Base-by-base conservation (phyloP, 331 rosid genomes). In the Erythrophleum ivorense region DNA sequence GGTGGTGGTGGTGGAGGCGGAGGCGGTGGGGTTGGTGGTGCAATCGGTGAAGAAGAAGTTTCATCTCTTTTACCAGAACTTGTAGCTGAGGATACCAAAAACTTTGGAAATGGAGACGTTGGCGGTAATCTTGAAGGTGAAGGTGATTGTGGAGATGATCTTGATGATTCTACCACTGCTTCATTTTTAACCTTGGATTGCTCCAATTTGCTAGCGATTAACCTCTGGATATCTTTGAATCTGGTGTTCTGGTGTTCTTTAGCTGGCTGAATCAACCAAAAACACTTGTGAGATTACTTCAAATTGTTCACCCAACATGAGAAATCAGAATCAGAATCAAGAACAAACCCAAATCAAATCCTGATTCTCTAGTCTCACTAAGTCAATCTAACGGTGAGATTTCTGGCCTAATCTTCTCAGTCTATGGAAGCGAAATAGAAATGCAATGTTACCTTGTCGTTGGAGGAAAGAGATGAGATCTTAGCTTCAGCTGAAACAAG, bases 401-500 rank as follows among this genome's bases (percentile, higher is more conserved):
- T 43, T 52, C 77, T 67, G 54, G 40, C 75, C 60, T n/a, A 72
- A 9, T 58, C 34, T 38, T 78, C 78, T n/a, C 19, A 48, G 63
- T 13, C 41, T n/a, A 10, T 38, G 16, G 45, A 59, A 49, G 8
- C 19, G 2, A 64, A 33, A 34, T 67, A 78, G 73, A 71, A 16
- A 73, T 33, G 29, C 36, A 60, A 40, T 62, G 75, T 85, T 64
- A 88, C 96, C 91, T 81, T 89, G 65, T 79, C 82, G 55, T 34
- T 78, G 76, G 21, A 12, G 21, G 70, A 43, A 76, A 50, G 67
- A 79, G 84, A 77, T 57, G 62, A 80, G 49, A 83, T 77, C 84
- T 92, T 88, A 54, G 87, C 85, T 75, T 90, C 87, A 45, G 91
- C 89, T 31, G 88, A 85, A 48, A 86, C 89, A 50, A 92, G 89